A percentile compares a stretch with the other conserved stretches of the same genome.
Evolutionary conservation across 2,329 filamentous ascomycete species (phyloP).

Genomic region (Colletotrichum chlorophyti): DNA sequence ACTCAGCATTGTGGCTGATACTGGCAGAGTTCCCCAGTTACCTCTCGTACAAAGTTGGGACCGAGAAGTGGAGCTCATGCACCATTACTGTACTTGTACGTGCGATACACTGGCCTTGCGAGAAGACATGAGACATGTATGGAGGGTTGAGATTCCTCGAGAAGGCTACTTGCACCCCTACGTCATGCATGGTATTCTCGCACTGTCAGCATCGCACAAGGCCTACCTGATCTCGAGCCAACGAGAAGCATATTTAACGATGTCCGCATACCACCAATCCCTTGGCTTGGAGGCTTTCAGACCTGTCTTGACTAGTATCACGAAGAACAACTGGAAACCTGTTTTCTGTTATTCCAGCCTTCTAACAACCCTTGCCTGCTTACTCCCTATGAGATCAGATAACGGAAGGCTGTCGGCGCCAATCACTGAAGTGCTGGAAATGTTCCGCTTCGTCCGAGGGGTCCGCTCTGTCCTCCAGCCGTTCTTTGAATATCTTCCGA

Average conservation of each 20-base stretch:
- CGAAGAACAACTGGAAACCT: constrained; percentile 34
- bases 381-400: neutral
- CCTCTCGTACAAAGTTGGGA: neutral
- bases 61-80: constrained; percentile 35
- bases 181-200: constrained; percentile 39
- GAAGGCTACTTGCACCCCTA: constrained; percentile 35
- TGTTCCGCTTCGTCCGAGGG: constrained; percentile 1
- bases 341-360: constrained; percentile 49
- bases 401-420: neutral
- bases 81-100: constrained; percentile 37
- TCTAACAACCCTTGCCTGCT: constrained; percentile 36
- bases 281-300: constrained; percentile 38
- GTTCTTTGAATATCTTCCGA: neutral
- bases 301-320: constrained; percentile 29
- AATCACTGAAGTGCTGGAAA: neutral
- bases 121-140: constrained; percentile 34
- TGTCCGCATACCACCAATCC: constrained; percentile 37
- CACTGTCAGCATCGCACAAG: constrained; percentile 37
- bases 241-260: constrained; percentile 33
- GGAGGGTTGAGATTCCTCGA: constrained; percentile 33
- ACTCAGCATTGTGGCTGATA: neutral
- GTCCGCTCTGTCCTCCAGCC: neutral
- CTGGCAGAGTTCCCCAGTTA: neutral
- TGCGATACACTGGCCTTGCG: constrained; percentile 32
- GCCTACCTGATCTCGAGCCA: constrained; percentile 34